phyloP scores from a whole-genome alignment of 495 filamentous ascomycete genomes.

The Talaromyces proteolyticus region DNA sequence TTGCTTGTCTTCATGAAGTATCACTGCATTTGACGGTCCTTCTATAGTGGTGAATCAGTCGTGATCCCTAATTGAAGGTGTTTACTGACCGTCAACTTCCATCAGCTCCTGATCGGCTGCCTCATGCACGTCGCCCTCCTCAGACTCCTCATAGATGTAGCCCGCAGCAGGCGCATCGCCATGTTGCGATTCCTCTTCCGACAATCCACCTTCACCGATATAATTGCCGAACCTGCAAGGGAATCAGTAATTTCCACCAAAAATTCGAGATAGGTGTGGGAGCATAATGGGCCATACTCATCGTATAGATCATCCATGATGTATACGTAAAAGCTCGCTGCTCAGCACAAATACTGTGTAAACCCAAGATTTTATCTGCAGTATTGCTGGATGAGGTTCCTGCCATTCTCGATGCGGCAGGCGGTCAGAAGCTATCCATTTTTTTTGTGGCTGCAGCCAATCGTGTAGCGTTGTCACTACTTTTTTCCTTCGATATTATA shows the following conservation, averaged over 20 bases:
- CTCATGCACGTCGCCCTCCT: conserved; percentile 58
- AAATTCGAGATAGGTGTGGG: background rate
- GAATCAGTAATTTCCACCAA: conserved; percentile 14
- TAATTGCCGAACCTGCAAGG: conserved; percentile 83
- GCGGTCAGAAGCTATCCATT: conserved; percentile 11
- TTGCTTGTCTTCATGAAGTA: conserved; percentile 98
- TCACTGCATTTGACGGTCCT: conserved; percentile 92
- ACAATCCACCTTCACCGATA: conserved; percentile 86
- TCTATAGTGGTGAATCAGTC: conserved; percentile 40
- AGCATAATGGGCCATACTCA: conserved; percentile 47
- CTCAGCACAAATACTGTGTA: background rate
- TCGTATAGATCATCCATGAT: conserved; percentile 80
- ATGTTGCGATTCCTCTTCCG: conserved; percentile 76
- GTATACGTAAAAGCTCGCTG: background rate
- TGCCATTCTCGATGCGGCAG: background rate
- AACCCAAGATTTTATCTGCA: background rate
- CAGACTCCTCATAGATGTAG: conserved; percentile 75
- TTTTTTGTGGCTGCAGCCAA: conserved; percentile 12
- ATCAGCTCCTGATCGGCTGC: conserved; percentile 76
- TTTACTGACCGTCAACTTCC: conserved; percentile 74
- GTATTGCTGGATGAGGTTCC: background rate
- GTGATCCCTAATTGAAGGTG: conserved; percentile 3
- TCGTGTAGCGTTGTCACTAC: conserved; percentile 15
- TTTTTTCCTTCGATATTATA: no score
- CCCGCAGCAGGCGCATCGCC: conserved; percentile 63